phyloP scores from a whole-genome alignment of 23 red algal species.

The Rhodosorus marinus region DNA sequence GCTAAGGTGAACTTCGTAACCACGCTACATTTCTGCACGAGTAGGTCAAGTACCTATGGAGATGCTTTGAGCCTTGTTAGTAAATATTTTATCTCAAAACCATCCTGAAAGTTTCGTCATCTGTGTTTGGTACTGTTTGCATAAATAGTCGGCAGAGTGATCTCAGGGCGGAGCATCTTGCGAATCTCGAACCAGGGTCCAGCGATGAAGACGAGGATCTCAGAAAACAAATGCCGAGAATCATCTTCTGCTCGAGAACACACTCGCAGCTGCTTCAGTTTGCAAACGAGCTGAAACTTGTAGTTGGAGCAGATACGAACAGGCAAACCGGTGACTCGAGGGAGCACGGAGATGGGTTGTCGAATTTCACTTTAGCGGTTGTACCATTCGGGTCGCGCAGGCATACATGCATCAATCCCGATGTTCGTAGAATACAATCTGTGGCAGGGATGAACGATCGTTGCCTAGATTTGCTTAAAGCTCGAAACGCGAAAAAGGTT shows the following conservation, averaged over 20 bases:
- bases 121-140: not conserved
- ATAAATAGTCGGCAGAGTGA: not conserved
- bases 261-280: conserved; percentile 88
- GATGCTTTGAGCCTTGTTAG: not conserved
- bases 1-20: no score
- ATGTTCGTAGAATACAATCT: conserved; percentile 23
- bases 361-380: conserved; percentile 14
- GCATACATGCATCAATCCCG: conserved; percentile 64
- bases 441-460: conserved; percentile 61
- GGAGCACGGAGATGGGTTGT: not conserved
- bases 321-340: not conserved
- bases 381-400: conserved; percentile 60
- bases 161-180: not conserved
- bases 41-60: not conserved
- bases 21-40: no score
- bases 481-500: not conserved
- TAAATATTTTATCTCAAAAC: not conserved
- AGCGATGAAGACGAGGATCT: no score
- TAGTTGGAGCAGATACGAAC: not conserved
- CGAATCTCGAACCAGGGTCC: no score
- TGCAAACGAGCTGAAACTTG: conserved; percentile 30
- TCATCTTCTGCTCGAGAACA: conserved; percentile 66
- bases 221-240: conserved; percentile 15
- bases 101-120: not conserved
- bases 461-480: conserved; percentile 46